Evolutionary conservation across 1,284 basidiomycete species (phyloP), one percentile per base, ranked within the genome.

Genomic region (Anthracocystis panici-leucophaei): DNA sequence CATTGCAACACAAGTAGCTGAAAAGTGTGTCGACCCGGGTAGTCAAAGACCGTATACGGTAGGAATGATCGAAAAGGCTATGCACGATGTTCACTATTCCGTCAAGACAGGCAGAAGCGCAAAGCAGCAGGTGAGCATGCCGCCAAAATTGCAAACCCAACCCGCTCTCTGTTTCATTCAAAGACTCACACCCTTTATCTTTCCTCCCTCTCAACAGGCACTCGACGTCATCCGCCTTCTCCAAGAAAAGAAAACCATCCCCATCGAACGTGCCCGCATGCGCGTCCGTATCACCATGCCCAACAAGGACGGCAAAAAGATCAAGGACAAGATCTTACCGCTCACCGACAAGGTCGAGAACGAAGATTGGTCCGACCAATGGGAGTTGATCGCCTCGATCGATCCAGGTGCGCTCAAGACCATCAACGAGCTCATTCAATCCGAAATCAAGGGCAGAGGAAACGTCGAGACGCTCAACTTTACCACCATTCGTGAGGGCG

Each of bases 61-160:
- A 49, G 92, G 93, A 21, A 94, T 99, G 88, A 94, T 99, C 71
- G 97, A 99, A 84, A 99, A 98, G 87, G 95, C 95, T 0, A 96
- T 99, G 94, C 88, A 90, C 25, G 95, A 98, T 84, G 91, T 94
- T 7, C 95, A 95, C 12, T 97, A 92, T 86, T 95, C 92, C 76
- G 91, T 97, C 41, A 93, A 93, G 82, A 89, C 89, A 29, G 91
- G 91, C 65, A 97, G 97, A 88, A 92, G 90, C 50, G 95, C 95
- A 20, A 99, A 99, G 87, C 44, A 87, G 65, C 66, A 60, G 46
- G 27, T 53, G 52, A 46, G 49, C 50, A 10, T n/a, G 18, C 21
- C 10, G 14, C 25, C 25, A n/a, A n/a, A 8, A 46, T 23, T 21
- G 16, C 41, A 35, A 18, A 20, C n/a, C 8, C 18, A n/a, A 31